These are phyloP conservation scores for Candida odintsovae DNA, from an alignment of 805 yeast species.

Conservation along the genomic window DNA sequence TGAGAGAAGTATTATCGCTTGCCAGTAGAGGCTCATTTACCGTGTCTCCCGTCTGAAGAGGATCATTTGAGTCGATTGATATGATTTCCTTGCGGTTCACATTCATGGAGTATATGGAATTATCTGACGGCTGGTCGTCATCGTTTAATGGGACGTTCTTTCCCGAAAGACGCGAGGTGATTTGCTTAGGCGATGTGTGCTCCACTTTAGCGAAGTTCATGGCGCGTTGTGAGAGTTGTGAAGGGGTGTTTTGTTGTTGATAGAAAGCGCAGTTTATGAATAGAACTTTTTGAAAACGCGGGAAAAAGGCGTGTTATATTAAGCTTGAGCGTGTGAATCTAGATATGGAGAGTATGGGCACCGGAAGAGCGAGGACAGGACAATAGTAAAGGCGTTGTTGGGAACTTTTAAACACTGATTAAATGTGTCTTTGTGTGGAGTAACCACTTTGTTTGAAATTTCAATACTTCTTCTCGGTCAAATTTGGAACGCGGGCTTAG, in stretches of 20 bases:
- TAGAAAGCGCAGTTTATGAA: neutral
- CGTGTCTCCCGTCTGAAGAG: neutral
- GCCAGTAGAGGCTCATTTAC: neutral
- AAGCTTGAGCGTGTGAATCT: neutral
- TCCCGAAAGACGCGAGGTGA: neutral
- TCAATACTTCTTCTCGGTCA: neutral
- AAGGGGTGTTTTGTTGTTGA: neutral
- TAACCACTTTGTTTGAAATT: neutral
- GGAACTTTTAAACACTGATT: neutral
- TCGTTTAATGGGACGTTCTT: neutral
- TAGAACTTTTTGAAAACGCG: too few species aligned
- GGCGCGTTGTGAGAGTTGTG: neutral
- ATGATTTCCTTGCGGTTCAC: neutral
- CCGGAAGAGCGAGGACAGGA: neutral
- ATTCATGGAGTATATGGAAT: neutral
- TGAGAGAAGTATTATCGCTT: neutral
- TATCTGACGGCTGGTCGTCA: neutral
- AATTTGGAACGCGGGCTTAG: neutral
- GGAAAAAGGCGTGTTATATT: too few species aligned
- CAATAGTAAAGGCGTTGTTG: neutral
- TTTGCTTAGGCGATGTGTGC: neutral
- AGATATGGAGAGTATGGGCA: neutral
- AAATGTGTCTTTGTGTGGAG: neutral
- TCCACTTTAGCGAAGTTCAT: conserved; percentile 20
- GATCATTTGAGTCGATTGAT: neutral